Percentiles rank a stretch among this genome's conserved stretches.
Evolutionary conservation across 306 rosid species (phyloP).

Genomic region (Coriaria nepalensis): DNA sequence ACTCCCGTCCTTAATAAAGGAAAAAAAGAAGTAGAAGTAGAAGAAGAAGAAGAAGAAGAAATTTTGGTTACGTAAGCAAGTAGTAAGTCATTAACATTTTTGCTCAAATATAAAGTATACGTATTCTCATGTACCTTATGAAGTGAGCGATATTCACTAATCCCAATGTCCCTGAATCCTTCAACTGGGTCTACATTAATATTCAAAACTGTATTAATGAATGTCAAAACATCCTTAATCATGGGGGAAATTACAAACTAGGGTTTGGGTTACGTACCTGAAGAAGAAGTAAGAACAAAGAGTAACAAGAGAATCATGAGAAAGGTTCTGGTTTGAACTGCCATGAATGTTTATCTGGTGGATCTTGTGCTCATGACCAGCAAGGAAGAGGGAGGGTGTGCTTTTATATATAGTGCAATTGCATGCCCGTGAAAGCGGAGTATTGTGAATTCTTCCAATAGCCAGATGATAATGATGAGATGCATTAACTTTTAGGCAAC

Average conservation of each 20-base stretch:
- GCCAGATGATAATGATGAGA: constrained; percentile 39
- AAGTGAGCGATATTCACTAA: too few species aligned
- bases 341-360: constrained; percentile 25
- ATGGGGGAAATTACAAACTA: too few species aligned
- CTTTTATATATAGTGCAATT: constrained; percentile 11
- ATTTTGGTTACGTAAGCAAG: too few species aligned
- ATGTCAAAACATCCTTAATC: too few species aligned
- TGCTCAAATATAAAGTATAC: neutral
- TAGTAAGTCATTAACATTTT: too few species aligned
- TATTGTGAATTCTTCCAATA: constrained; percentile 16
- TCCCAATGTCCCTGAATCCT: too few species aligned
- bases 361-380: constrained; percentile 8
- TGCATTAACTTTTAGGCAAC: constrained; percentile 30
- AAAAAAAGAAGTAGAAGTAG: constrained; percentile 6
- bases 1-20: constrained; percentile 27
- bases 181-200: too few species aligned
- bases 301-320: constrained; percentile 25
- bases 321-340: constrained; percentile 25
- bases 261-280: constrained; percentile 26
- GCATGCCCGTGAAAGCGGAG: too few species aligned
- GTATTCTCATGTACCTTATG: too few species aligned
- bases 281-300: constrained; percentile 34
- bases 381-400: constrained; percentile 2
- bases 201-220: too few species aligned
- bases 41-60: constrained; percentile 5